Evolutionary conservation across 1,284 basidiomycete genomes (phyloP).

Genomic region (Agaricales sp.): DNA sequence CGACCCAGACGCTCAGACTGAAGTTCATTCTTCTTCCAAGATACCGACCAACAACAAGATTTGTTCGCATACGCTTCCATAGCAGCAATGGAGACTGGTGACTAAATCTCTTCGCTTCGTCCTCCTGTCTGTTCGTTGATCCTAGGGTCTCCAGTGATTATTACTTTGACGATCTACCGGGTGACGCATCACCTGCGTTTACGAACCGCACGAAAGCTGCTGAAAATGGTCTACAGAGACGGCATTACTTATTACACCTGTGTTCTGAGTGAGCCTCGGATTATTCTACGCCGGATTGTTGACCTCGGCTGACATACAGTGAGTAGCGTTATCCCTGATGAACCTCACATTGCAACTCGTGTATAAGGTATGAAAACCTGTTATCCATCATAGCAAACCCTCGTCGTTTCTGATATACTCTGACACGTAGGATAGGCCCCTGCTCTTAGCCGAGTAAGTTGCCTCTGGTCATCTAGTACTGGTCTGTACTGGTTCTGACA

Average conservation of each 20-base stretch:
- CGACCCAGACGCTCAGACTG: not conserved
- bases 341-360: not conserved
- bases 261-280: not conserved
- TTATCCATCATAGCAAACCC: too few relatives aligned
- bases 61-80: not conserved
- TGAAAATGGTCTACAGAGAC: not conserved
- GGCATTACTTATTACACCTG: not conserved
- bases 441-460: not conserved
- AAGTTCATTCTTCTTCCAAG: not conserved
- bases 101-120: too few relatives aligned
- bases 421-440: not conserved
- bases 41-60: not conserved
- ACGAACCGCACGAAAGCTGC: not conserved
- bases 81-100: not conserved
- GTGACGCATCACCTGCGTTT: not conserved
- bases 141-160: not conserved
- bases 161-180: not conserved
- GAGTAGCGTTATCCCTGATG: not conserved
- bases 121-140: not conserved
- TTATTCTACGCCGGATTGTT: too few relatives aligned
- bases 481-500: too few relatives aligned
- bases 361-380: not conserved
- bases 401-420: not conserved
- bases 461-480: too few relatives aligned
- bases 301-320: not conserved